Evolutionary conservation across 306 rosid genomes (phyloP).

Genomic region (Corylus heterophylla): DNA sequence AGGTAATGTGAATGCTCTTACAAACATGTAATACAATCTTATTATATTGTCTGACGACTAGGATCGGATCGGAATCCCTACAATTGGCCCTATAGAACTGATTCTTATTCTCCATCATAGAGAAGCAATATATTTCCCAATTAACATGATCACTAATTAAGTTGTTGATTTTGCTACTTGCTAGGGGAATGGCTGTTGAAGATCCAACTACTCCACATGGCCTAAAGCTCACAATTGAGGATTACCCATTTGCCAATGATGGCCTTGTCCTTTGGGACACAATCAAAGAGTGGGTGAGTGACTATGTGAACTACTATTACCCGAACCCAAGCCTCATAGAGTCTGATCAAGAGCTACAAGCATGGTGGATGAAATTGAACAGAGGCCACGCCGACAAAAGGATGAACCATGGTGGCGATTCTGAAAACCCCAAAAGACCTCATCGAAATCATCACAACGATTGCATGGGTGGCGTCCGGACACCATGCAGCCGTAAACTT

Average conservation of each 20-base stretch:
- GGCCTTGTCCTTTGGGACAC: constrained; percentile 50
- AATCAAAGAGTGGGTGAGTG: constrained; percentile 44
- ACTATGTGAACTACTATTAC: constrained; percentile 41
- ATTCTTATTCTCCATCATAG: no score
- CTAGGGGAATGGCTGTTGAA: constrained; percentile 56
- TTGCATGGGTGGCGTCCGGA: constrained; percentile 48
- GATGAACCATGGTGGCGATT: constrained; percentile 58
- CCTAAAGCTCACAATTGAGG: constrained; percentile 35
- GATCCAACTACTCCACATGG: constrained; percentile 52
- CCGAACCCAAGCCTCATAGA: background rate
- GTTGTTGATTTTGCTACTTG: background rate
- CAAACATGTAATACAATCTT: background rate
- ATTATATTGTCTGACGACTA: no score
- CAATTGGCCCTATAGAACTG: no score
- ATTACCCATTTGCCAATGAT: constrained; percentile 54
- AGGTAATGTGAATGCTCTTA: no score
- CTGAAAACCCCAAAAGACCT: constrained; percentile 40
- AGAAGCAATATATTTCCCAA: no score
- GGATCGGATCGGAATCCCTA: no score
- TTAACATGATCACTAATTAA: background rate
- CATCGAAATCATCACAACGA: constrained; percentile 34
- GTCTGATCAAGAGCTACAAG: constrained; percentile 57
- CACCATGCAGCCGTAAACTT: constrained; percentile 75
- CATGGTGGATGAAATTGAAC: constrained; percentile 71
- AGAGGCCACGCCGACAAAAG: constrained; percentile 42